These are phyloP conservation scores for Acer saccharum DNA, from an alignment of 345 rosid species.

Conservation along the genomic window DNA sequence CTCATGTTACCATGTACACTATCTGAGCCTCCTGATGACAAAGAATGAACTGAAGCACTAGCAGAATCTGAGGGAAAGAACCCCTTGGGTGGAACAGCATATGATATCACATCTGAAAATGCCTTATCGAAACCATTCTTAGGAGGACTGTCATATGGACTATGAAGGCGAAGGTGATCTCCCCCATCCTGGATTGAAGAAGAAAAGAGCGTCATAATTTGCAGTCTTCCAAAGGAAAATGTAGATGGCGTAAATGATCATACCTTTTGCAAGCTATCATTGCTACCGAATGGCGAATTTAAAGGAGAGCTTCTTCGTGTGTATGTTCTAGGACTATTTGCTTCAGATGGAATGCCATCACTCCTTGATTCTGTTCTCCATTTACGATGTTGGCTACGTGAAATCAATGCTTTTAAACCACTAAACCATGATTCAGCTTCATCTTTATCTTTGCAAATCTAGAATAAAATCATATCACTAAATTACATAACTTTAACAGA, in stretches of 20 bases:
- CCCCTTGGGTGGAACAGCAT: conserved; percentile 84
- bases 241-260: conserved; percentile 10
- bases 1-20: conserved; percentile 86
- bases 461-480: conserved; percentile 16
- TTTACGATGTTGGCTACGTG: conserved; percentile 58
- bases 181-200: conserved; percentile 63
- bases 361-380: conserved; percentile 77
- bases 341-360: conserved; percentile 71
- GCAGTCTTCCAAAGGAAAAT: conserved; percentile 15
- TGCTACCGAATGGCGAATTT: conserved; percentile 80
- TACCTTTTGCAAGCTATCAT: conserved; percentile 91
- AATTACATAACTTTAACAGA: conserved; percentile 18
- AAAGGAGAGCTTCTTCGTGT: conserved; percentile 93
- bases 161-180: conserved; percentile 72
- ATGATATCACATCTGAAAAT: conserved; percentile 76
- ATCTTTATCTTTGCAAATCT: conserved; percentile 88
- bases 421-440: conserved; percentile 89
- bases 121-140: conserved; percentile 84
- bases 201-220: conserved; percentile 17
- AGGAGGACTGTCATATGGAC: conserved; percentile 98
- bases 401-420: conserved; percentile 76
- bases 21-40: conserved; percentile 96
- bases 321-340: conserved; percentile 88
- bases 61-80: conserved; percentile 84
- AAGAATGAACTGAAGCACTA: conserved; percentile 81